phyloP scores from a whole-genome alignment of 2,329 filamentous ascomycete species.

The Mycosphaerella sp. region DNA sequence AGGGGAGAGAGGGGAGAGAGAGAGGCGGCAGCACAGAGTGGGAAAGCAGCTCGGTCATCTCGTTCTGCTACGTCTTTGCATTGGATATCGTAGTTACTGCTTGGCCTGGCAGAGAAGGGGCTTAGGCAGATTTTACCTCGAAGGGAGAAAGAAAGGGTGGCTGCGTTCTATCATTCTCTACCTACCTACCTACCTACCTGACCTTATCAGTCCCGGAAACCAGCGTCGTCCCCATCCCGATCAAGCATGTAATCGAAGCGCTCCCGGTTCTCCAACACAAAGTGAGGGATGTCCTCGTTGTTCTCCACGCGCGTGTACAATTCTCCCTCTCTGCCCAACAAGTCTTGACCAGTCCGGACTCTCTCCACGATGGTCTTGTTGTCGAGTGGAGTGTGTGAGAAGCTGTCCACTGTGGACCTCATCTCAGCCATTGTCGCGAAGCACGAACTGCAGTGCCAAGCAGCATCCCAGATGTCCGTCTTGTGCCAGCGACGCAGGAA shows the following conservation, averaged over 20 bases:
- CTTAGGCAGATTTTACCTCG: too few relatives aligned
- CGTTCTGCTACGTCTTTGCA: too few relatives aligned
- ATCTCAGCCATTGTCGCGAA: conserved; percentile 53
- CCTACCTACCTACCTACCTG: too few relatives aligned
- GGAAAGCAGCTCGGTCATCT: too few relatives aligned
- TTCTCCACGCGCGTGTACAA: conserved; percentile 46
- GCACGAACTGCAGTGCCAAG: conserved; percentile 59
- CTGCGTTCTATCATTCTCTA: too few relatives aligned
- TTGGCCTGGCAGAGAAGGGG: too few relatives aligned
- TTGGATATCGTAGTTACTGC: too few relatives aligned
- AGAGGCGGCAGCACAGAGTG: too few relatives aligned
- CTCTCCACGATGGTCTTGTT: conserved; percentile 55
- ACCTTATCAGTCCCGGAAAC: conserved; percentile 3
- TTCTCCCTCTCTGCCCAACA: conserved; percentile 32
- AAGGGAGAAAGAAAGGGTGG: too few relatives aligned
- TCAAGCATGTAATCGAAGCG: conserved; percentile 38
- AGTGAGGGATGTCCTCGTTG: conserved; percentile 50
- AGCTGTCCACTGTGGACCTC: conserved; percentile 28
- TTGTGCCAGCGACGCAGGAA: conserved; percentile 36
- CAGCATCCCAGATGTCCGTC: conserved; percentile 45
- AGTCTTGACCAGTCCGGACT: too few relatives aligned
- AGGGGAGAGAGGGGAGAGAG: too few relatives aligned
- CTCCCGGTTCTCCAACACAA: conserved; percentile 36
- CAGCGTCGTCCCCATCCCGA: conserved; percentile 37
- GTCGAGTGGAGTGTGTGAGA: conserved; percentile 11